Conservation (phyloP, 1,284 basidiomycete species). For the Omphalotus olearius region DNA sequence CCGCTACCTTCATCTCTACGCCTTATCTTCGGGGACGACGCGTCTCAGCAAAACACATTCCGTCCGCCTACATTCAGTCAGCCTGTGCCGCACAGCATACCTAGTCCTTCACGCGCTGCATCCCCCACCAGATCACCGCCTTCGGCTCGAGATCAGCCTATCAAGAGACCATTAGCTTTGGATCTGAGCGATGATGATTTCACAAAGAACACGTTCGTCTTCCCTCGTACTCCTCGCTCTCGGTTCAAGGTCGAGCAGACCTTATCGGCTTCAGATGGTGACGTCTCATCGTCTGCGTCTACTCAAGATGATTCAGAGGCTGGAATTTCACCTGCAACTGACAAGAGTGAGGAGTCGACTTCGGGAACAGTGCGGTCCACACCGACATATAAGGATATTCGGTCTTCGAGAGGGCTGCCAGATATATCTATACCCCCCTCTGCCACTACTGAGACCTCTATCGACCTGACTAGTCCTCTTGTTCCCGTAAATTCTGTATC, state of each 20-base stretch:
- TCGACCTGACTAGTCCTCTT: slow-evolving; percentile 19
- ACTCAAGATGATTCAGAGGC: not conserved
- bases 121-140: slow-evolving; percentile 24
- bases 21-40: slow-evolving; percentile 59
- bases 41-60: slow-evolving; percentile 36
- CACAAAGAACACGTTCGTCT: slow-evolving; percentile 51
- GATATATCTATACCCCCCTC: slow-evolving; percentile 35
- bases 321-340: slow-evolving; percentile 6
- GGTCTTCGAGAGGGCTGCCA: slow-evolving; percentile 33
- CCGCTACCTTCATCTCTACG: slow-evolving; percentile 68
- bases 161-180: slow-evolving; percentile 19
- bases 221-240: slow-evolving; percentile 39
- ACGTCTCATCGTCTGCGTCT: slow-evolving; percentile 8
- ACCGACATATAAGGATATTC: slow-evolving; percentile 33
- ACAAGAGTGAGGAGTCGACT: slow-evolving; percentile 10
- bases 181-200: slow-evolving; percentile 33
- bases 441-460: slow-evolving; percentile 16
- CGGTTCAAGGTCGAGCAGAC: slow-evolving; percentile 26
- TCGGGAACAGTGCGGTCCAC: slow-evolving; percentile 14
- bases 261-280: slow-evolving; percentile 21
- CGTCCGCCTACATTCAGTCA: slow-evolving; percentile 31
- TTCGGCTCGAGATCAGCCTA: slow-evolving; percentile 17
- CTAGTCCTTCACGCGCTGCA: slow-evolving; percentile 17
- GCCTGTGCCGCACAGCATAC: slow-evolving; percentile 23
- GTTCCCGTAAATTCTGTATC: slow-evolving; percentile 7